Conservation (phyloP, 208 protist species). For the Porcisia hertigi region DNA sequence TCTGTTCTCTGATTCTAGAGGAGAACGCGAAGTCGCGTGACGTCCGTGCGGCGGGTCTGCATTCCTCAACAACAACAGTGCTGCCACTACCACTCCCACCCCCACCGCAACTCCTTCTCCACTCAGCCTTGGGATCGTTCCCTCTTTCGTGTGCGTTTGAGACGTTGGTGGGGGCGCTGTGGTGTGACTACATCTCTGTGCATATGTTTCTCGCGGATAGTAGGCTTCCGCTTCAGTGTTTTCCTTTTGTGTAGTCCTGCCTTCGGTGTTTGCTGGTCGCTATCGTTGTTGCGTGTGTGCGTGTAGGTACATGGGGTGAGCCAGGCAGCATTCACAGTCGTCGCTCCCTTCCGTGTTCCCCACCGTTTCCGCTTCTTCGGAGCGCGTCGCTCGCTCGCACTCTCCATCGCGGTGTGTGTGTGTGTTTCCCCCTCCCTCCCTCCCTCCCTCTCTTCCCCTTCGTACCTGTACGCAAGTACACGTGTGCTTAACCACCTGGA, state of each 20-base stretch:
- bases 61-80: too few relatives aligned
- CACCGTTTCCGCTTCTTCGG: too few relatives aligned
- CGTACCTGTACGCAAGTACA: neutral
- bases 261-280: neutral
- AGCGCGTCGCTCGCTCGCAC: too few relatives aligned
- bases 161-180: neutral
- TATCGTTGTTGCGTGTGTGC: neutral
- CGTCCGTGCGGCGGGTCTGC: too few relatives aligned
- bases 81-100: too few relatives aligned
- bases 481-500: neutral
- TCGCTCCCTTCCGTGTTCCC: too few relatives aligned
- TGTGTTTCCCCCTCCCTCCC: neutral
- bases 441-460: neutral
- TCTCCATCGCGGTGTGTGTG: neutral
- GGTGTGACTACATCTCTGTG: neutral
- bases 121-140: neutral
- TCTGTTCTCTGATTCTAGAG: too few relatives aligned
- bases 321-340: too few relatives aligned
- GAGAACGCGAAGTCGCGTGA: too few relatives aligned
- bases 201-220: neutral
- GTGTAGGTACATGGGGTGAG: neutral
- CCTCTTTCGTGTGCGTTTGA: neutral
- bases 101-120: neutral
- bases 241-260: slow-evolving; percentile 7
- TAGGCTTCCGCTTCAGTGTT: neutral